Percentiles rank a stretch among this genome's conserved stretches.
Evolutionary conservation across 208 protist genomes (phyloP).

Genomic region (Sergeia podlipaevii): DNA sequence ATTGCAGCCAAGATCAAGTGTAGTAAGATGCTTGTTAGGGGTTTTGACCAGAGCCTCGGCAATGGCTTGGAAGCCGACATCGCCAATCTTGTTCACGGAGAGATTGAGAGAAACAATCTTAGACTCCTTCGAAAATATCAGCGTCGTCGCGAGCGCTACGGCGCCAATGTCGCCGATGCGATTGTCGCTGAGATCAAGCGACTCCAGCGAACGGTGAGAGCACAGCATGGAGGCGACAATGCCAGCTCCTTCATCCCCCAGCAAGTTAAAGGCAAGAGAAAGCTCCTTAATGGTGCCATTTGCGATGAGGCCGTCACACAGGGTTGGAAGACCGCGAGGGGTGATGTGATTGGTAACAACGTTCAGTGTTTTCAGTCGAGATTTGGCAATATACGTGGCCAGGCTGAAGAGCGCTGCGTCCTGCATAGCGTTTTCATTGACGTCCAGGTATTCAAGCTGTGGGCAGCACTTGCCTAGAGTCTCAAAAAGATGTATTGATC

Average conservation of each 20-base stretch:
- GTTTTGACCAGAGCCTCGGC: slow-evolving; percentile 60
- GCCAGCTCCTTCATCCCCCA: slow-evolving; percentile 60
- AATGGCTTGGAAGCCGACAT: slow-evolving; percentile 67
- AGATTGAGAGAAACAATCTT: slow-evolving; percentile 60
- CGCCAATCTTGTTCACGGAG: slow-evolving; percentile 75
- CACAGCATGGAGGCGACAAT: slow-evolving; percentile 46
- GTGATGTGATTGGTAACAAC: slow-evolving; percentile 81
- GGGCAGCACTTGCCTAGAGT: slow-evolving; percentile 51
- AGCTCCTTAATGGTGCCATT: slow-evolving; percentile 52
- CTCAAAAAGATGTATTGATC: slow-evolving; percentile 56
- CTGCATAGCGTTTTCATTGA: slow-evolving; percentile 83
- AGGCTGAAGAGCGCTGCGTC: slow-evolving; percentile 63
- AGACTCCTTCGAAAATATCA: slow-evolving; percentile 46
- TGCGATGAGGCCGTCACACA: slow-evolving; percentile 66
- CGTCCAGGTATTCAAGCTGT: slow-evolving; percentile 62
- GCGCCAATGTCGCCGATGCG: slow-evolving; percentile 68
- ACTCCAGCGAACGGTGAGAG: slow-evolving; percentile 42
- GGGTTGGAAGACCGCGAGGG: slow-evolving; percentile 56
- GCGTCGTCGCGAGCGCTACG: slow-evolving; percentile 46
- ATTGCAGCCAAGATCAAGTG: slow-evolving; percentile 78
- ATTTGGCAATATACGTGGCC: slow-evolving; percentile 47
- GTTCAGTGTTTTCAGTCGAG: slow-evolving; percentile 46
- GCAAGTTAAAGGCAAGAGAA: slow-evolving; percentile 70
- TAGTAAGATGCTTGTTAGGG: slow-evolving; percentile 33
- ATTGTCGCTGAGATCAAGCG: slow-evolving; percentile 82